Base-by-base conservation (phyloP, 306 rosid genomes). In the Hippophae gyantsensis region DNA sequence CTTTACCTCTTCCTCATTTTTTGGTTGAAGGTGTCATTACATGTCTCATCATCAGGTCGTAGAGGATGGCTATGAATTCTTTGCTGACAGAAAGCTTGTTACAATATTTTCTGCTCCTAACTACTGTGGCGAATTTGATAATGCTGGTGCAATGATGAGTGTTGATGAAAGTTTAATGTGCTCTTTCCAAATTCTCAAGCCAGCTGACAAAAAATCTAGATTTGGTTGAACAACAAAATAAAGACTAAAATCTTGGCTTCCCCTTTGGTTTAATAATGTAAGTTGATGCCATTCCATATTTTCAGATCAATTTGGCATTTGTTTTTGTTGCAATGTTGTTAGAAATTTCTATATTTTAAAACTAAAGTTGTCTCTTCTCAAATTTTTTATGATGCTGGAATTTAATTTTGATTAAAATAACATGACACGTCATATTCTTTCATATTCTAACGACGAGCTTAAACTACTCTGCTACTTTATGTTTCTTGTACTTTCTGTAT, bases 81-180 rank as follows among this genome's bases (percentile, higher is more conserved):
- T 74, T 54, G 79, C 79, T 49, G 74, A 74, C 12, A 63, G 79
- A 56, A 74, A 74, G 70, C 79, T 74, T 43, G 79, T 74, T 32
- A 74, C 79, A 7, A 74, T 74, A 68, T 74, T 74, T 55, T 74
- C 79, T 63, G 74, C 79, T 54, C 79, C 79, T 5, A 74, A 74
- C 62, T 74, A 74, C 43, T 74, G 79, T 58, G 79, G 79, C 18
- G 79, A 74, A 56, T 74, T 74, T 60, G 71, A 74, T 53, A 74
- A 74, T 49, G 79, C 79, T 50, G 79, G 79, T 62, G 79, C 79
- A 38, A 57, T 74, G 74, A 63, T 69, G 74, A 74, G 74, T 18
- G 74, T 74, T 41, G 79, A 74, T 58, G 74, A 74, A 55, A 74
- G 71, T 61, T 69, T 74, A 59, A 74, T 74, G 74, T 74, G 79